Evolutionary conservation across 495 filamentous ascomycete genomes (phyloP), one percentile per base, ranked within the genome.

Genomic region (Aspergillus ostianus): DNA sequence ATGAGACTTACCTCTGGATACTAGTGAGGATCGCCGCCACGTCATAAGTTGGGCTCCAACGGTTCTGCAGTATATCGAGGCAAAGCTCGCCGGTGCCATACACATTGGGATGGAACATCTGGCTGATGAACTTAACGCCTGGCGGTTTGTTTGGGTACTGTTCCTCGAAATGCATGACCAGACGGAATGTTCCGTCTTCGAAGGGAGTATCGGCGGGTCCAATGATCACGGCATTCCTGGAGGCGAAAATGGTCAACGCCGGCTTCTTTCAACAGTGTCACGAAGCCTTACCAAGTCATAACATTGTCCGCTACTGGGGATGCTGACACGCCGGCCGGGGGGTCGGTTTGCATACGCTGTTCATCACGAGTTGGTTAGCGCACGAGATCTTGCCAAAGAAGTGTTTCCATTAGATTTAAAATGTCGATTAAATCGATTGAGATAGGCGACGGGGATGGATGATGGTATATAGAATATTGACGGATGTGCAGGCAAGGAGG

Each of bases 61-160:
- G 84, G 70, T 98, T 98, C 73, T 98, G 94, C 62, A 98, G 78
- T 64, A 98, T 98, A 69, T 98, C 94, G 60, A 98, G 80, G 70
- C 94, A 98, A 30, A 98, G 84, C 77, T 98, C 94, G 19, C 94
- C 94, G 3, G 93, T 97, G 27, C 90, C 92, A 69, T 98, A 98
- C 29, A 98, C 94, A 65, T 98, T 98, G 3, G 94, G 94, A 67
- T 98, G 94, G 75, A 98, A 98, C 94, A 98, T 98, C 67, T 92
- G 85, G 73, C 91, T 96, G 75, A 98, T 96, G 72, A 98, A 98
- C 70, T 98, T 98, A 71, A 98, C 94, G 2, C 91, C 90, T 0
- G 94, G 94, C 2, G 94, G 94, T 70, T 98, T 98, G 77, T 98
- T 98, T 13, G 94, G 94, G 66, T 98, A 98, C 60, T 94, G 91